These are phyloP conservation scores for Aspergillus piperis DNA, from an alignment of 2,329 filamentous ascomycete species.

Conservation along the genomic window DNA sequence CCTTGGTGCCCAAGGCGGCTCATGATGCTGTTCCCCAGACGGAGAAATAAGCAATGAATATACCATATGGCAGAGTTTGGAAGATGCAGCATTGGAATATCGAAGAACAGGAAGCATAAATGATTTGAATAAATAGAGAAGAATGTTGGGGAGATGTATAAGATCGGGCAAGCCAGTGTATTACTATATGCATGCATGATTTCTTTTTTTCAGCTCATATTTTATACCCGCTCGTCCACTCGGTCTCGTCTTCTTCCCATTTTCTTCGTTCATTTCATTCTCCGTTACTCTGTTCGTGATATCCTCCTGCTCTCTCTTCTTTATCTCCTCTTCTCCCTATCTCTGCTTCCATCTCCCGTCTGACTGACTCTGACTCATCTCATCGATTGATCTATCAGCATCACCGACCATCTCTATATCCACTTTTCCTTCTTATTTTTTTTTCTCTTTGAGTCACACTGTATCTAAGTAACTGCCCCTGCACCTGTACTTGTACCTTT, in stretches of 20 bases:
- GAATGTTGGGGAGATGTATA: not conserved
- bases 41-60: constrained; percentile 20
- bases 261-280: not conserved
- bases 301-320: not conserved
- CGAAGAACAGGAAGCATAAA: not conserved
- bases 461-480: not conserved
- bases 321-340: not conserved
- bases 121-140: not conserved
- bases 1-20: constrained; percentile 52
- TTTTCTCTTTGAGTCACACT: not conserved
- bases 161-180: constrained; percentile 5
- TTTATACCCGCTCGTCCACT: not conserved
- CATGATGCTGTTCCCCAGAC: constrained; percentile 41
- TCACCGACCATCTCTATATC: not conserved
- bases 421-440: not conserved
- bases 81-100: not conserved
- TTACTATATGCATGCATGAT: constrained; percentile 2
- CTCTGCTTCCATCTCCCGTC: not conserved
- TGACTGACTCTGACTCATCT: not conserved
- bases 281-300: not conserved
- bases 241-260: not conserved
- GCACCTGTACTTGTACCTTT: not conserved
- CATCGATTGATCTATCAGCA: not conserved
- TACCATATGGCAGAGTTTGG: not conserved
- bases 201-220: not conserved